phyloP scores from a whole-genome alignment of 2,329 filamentous ascomycete genomes.

The Penicillium sp. region DNA sequence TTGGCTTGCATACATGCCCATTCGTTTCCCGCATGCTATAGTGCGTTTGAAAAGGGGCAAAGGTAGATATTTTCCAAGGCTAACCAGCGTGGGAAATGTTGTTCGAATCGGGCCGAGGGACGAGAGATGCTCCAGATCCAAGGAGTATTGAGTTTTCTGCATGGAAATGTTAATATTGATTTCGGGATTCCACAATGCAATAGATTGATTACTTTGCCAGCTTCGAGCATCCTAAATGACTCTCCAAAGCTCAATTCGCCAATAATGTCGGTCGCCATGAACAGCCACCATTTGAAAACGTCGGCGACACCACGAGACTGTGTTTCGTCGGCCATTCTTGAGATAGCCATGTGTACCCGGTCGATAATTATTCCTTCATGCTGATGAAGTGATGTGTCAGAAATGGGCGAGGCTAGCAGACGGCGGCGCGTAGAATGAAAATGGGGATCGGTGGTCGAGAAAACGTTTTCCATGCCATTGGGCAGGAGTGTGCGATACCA shows the following conservation, averaged over 20 bases:
- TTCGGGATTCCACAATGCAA: not conserved
- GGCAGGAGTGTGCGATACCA: constrained; percentile 31
- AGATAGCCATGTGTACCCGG: constrained; percentile 42
- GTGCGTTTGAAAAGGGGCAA: constrained; percentile 23
- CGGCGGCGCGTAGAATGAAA: constrained; percentile 43
- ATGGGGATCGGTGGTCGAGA: constrained; percentile 42
- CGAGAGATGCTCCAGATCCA: constrained; percentile 34
- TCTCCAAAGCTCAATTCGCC: constrained; percentile 56
- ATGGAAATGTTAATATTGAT: not conserved
- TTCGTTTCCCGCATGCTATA: constrained; percentile 17
- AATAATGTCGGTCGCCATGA: constrained; percentile 56
- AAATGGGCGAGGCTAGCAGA: constrained; percentile 40
- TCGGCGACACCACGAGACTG: constrained; percentile 40
- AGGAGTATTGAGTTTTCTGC: constrained; percentile 45
- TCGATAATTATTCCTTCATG: constrained; percentile 43
- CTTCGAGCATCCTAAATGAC: constrained; percentile 54
- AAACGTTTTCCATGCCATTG: constrained; percentile 33
- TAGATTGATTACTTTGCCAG: constrained; percentile 41
- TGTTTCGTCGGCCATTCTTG: constrained; percentile 48
- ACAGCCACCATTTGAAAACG: constrained; percentile 55
- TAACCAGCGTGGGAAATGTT: constrained; percentile 25
- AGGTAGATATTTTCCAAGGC: constrained; percentile 21
- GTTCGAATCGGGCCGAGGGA: constrained; percentile 19
- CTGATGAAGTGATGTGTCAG: constrained; percentile 21
- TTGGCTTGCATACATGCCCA: constrained; percentile 23